phyloP scores from a whole-genome alignment of 2,329 filamentous ascomycete genomes.

The Fusarium succisae region DNA sequence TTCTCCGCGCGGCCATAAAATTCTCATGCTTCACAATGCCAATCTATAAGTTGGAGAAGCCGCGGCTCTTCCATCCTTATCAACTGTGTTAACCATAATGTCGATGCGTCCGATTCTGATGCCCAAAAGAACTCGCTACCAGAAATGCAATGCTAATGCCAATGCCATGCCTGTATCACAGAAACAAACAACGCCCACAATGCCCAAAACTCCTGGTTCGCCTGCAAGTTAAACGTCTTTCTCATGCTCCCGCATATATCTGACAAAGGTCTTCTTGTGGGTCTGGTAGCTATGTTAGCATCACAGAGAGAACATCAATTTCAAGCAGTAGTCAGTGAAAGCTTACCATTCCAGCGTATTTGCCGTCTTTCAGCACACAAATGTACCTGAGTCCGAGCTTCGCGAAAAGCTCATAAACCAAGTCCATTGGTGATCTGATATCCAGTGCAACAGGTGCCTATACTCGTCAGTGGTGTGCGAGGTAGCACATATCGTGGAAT shows the following conservation, averaged over 20 bases:
- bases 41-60: background rate
- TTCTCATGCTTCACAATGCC: background rate
- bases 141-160: constrained; percentile 12
- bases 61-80: background rate
- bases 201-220: constrained; percentile 8
- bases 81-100: background rate
- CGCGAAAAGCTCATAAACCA: constrained; percentile 96
- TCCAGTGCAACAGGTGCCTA: constrained; percentile 90
- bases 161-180: constrained; percentile 21
- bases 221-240: constrained; percentile 50
- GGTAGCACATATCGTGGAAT: background rate
- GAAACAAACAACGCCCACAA: constrained; percentile 14
- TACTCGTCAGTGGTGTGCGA: constrained; percentile 18
- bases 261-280: constrained; percentile 97
- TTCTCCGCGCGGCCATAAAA: background rate
- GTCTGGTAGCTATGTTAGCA: constrained; percentile 58
- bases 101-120: constrained; percentile 5
- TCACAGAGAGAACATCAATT: background rate
- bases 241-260: constrained; percentile 88
- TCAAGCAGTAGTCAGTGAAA: background rate
- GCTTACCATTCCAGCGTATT: constrained; percentile 86
- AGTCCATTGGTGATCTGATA: constrained; percentile 87
- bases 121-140: constrained; percentile 19
- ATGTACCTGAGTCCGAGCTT: constrained; percentile 94
- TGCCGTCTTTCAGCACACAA: constrained; percentile 85